A percentile compares a stretch with the other conserved stretches of the same genome.
phyloP scores from a whole-genome alignment of 2,329 filamentous ascomycete species.

The Coniella lustricola region DNA sequence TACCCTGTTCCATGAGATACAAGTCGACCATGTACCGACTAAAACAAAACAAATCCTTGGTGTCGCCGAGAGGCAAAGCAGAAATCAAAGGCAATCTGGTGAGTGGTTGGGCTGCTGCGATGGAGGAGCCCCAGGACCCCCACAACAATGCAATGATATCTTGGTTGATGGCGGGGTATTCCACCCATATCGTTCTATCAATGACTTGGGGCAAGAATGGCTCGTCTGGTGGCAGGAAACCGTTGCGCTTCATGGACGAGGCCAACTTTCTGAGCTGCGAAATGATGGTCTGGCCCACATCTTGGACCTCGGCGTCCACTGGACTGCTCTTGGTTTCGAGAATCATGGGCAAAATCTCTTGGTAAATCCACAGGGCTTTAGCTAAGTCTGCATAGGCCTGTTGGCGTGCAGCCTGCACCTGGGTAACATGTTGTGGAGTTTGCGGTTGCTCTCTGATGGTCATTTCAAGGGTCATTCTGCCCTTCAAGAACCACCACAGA shows the following conservation, averaged over 20 bases:
- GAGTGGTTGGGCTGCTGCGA: constrained; percentile 40
- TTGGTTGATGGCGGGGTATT: constrained; percentile 66
- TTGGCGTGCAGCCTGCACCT: constrained; percentile 51
- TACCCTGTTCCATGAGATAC: constrained; percentile 66
- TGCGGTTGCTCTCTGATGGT: constrained; percentile 59
- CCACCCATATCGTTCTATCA: constrained; percentile 75
- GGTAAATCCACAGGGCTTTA: constrained; percentile 77
- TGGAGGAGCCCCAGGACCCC: constrained; percentile 46
- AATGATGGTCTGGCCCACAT: constrained; percentile 48
- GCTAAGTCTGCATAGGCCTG: constrained; percentile 82
- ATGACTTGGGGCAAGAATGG: constrained; percentile 67
- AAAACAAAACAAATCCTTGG: constrained; percentile 66
- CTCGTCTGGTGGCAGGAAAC: constrained; percentile 65
- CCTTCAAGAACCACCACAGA: constrained; percentile 86
- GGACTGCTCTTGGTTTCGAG: constrained; percentile 34
- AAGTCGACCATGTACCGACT: constrained; percentile 69
- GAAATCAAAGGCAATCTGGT: constrained; percentile 52
- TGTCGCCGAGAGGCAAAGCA: constrained; percentile 72
- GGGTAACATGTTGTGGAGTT: constrained; percentile 44
- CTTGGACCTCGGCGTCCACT: constrained; percentile 40
- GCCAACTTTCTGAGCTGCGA: constrained; percentile 66
- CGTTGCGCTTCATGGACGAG: constrained; percentile 78
- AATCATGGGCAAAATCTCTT: constrained; percentile 46
- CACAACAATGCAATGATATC: constrained; percentile 66
- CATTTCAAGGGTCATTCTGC: constrained; percentile 66